Evolutionary conservation across 306 rosid genomes (phyloP).

Genomic region (Trifolium pratense): DNA sequence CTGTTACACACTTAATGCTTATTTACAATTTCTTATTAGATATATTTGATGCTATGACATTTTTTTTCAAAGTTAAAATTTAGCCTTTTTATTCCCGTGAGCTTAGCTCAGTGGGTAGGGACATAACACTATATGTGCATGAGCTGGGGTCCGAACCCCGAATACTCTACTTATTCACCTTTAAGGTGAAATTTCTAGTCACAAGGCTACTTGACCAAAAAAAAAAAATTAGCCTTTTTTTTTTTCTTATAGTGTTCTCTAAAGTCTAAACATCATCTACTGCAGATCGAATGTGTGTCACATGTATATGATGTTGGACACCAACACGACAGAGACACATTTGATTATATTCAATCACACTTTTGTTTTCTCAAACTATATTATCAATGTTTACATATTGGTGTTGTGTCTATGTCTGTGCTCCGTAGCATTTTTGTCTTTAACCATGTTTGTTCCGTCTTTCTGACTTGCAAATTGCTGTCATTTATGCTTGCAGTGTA

Average conservation of each 20-base stretch:
- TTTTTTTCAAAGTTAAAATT: too few species aligned
- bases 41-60: slow-evolving; percentile 7
- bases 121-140: too few species aligned
- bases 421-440: background rate
- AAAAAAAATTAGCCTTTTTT: too few species aligned
- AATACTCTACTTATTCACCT: too few species aligned
- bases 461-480: slow-evolving; percentile 36
- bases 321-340: background rate
- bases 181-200: too few species aligned
- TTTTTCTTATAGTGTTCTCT: too few species aligned
- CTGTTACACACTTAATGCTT: slow-evolving; percentile 5
- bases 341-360: background rate
- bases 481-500: slow-evolving; percentile 58
- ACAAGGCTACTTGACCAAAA: too few species aligned
- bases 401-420: background rate
- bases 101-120: too few species aligned
- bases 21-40: slow-evolving; percentile 2
- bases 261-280: too few species aligned
- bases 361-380: too few species aligned
- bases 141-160: too few species aligned
- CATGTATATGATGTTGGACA: background rate
- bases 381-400: background rate
- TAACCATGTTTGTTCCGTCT: slow-evolving; percentile 23
- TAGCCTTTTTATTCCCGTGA: too few species aligned
- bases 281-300: background rate